Evolutionary conservation across 2,329 filamentous ascomycete species (phyloP), one percentile per base, ranked within the genome.

Genomic region (Neopestalotiopsis rosae): DNA sequence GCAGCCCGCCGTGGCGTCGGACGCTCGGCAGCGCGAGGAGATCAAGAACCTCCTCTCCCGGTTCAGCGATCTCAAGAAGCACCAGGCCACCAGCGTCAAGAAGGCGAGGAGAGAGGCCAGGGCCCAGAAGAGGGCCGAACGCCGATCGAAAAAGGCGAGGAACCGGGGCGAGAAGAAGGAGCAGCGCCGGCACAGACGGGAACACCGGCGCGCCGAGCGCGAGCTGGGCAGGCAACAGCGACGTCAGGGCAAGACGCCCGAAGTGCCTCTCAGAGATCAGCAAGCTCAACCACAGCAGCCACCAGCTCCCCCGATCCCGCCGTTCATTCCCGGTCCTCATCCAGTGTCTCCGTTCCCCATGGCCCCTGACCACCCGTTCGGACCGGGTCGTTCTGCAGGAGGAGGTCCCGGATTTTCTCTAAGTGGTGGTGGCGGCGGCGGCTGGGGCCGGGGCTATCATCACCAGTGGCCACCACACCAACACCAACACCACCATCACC

Each of bases 11-110:
- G 61, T 64, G 4, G 24, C 52, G 10, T 40, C 67, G 4, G 65
- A 69, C n/a, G 20, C 62, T 28, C 49, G 9, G 12, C 32, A 49
- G 30, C 42, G 57, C 5, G 79, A 78, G 57, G 82, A 88, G 66
- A 78, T 88, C 67, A 85, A 82, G 71, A 75, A 74, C 3, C 75
- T 89, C 34, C 80, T 80, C 66, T 76, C 80, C 56, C 76, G 81
- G 67, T 88, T 85, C 79, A 83, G 82, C 71, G 74, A 74, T 0
- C 75, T 81, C 38, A 83, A 83, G 76, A 79, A 76, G 61, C 72
- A 75, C 12, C 79, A 83, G 70, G 78, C 71, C 68, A 73, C 74
- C 65, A 73, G 72, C 58, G 72, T 74, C 10, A 79, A 73, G 59
- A 77, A 74, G 3, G 79, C 82, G 64, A 77, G 71, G n/a, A 76